Evolutionary conservation across 345 rosid species (phyloP), one percentile per base, ranked within the genome.

Genomic region (Melaleuca alternifolia): DNA sequence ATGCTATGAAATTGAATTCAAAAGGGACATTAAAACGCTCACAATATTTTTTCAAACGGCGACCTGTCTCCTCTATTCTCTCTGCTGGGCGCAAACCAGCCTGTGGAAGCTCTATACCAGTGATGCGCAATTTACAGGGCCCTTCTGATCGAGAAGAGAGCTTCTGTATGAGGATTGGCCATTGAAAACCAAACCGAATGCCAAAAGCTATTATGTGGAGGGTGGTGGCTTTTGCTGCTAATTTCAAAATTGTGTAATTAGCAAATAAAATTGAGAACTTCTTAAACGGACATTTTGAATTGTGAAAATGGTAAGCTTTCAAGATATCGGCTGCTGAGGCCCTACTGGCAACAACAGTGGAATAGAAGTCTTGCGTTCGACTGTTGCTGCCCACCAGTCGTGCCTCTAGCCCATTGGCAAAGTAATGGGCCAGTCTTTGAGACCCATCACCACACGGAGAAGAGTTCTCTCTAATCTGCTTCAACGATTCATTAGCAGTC

Each of bases 361-460:
- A 84, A 76, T 87, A 88, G 54, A 89, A 91, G 83, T 56, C 87
- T 57, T 89, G 91, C 30, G 89, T 87, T 88, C 50, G 89, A 46
- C 91, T 53, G 46, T 93, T 92, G 20, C 88, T 89, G 21, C 95
- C 95, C 53, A 88, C 91, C 86, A 96, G 84, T 51, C 99, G 97
- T 3, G 94, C 95, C 90, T 96, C 94, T 18, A 96, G 97, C 51
- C 94, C 98, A 89, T 92, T 92, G 33, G 96, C 98, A 53, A 96
- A 96, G 93, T 87, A 93, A 93, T 95, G 92, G 79, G 99, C 98
- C 85, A 96, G 54, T 85, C 99, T 93, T 89, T 96, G 98, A 84
- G 94, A 90, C 11, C 95, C 94, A 88, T 94, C 99, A 46, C 99
- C 98, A 5, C 57, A 57, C 61, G 92, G 92, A 4, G 98, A 95